Conservation (phyloP, 1,139 yeast genomes). For the Candida tunisiensis region DNA sequence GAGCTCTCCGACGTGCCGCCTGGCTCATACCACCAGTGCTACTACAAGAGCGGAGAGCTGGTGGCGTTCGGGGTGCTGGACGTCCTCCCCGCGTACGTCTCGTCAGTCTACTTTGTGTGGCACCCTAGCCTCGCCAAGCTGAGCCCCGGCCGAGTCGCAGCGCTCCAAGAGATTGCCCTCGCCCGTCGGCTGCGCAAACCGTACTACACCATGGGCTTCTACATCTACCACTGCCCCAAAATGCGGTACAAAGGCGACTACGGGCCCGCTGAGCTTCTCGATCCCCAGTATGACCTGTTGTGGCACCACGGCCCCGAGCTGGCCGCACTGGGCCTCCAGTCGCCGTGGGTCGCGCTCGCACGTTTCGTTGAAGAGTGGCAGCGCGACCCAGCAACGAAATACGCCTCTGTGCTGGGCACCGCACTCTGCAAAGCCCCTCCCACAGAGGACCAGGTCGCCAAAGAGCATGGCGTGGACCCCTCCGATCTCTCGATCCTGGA, state of each 20-base stretch:
- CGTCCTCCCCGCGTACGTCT: slow-evolving; percentile 56
- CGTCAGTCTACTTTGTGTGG: slow-evolving; percentile 81
- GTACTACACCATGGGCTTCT: slow-evolving; percentile 56
- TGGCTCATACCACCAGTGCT: slow-evolving; percentile 59
- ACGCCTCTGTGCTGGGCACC: no score
- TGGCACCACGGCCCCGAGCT: no score
- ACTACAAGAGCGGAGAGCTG: slow-evolving; percentile 43
- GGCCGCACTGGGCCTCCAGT: no score
- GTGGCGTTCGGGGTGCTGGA: slow-evolving; percentile 72
- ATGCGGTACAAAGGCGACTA: slow-evolving; percentile 72
- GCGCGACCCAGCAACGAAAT: no score
- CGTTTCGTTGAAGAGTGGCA: no score
- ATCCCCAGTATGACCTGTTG: no score
- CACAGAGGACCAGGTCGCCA: no score
- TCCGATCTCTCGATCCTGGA: no score
- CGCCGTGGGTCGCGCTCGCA: no score
- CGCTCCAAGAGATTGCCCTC: slow-evolving; percentile 50
- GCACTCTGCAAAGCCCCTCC: no score
- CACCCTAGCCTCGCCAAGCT: slow-evolving; percentile 62
- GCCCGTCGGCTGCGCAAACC: slow-evolving; percentile 20
- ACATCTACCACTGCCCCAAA: slow-evolving; percentile 61
- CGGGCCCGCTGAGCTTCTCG: slow-evolving; percentile 19
- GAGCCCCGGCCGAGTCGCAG: slow-evolving; percentile 67
- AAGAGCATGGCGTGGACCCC: no score
- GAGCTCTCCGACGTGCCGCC: slow-evolving; percentile 6